Evolutionary conservation across 306 rosid species (phyloP).

Genomic region (Prunus kanzakura): DNA sequence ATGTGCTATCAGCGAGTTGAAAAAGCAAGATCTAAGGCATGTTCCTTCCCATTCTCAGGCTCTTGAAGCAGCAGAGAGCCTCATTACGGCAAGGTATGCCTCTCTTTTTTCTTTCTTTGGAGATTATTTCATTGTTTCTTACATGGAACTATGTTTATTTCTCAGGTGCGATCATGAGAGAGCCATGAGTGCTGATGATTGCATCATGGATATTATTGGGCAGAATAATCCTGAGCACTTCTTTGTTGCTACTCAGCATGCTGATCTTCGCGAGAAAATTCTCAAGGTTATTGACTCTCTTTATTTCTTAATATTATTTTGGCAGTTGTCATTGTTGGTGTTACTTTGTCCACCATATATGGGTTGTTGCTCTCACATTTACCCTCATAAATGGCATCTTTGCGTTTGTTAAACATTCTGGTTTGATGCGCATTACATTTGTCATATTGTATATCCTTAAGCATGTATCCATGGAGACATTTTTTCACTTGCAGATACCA

Average conservation of each 20-base stretch:
- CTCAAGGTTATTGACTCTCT: constrained; percentile 43
- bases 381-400: not conserved
- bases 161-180: constrained; percentile 69
- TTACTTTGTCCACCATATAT: not conserved
- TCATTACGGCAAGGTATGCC: constrained; percentile 56
- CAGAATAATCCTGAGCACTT: constrained; percentile 71
- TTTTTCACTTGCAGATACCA: constrained; percentile 47
- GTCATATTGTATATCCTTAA: not conserved
- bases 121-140: not conserved
- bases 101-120: not conserved
- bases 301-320: not conserved
- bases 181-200: constrained; percentile 45
- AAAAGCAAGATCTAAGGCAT: constrained; percentile 52
- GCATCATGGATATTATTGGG: constrained; percentile 68
- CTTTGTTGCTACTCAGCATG: constrained; percentile 76
- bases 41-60: constrained; percentile 49
- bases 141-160: not conserved
- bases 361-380: not conserved
- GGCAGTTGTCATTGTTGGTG: not conserved
- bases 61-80: constrained; percentile 57
- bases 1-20: constrained; percentile 70
- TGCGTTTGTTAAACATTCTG: not conserved
- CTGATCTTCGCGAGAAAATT: constrained; percentile 50
- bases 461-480: not conserved
- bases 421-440: not conserved